Base-by-base conservation (phyloP, 2,329 filamentous ascomycete species). In the Cytospora chrysosperma region DNA sequence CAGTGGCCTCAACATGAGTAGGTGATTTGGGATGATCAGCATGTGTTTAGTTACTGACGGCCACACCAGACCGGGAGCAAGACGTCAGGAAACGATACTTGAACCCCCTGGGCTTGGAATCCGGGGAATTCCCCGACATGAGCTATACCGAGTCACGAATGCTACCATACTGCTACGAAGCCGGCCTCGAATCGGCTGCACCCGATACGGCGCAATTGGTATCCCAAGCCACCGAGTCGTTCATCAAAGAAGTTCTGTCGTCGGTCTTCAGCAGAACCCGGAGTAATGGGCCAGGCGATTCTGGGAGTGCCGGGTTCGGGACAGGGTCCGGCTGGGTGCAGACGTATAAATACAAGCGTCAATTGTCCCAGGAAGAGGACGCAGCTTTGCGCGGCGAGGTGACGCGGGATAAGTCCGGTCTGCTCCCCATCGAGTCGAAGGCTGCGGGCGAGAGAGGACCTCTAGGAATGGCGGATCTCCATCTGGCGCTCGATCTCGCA, bases 351-450 rank as follows among this genome's bases (percentile, higher is more conserved):
- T 97, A 94, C 75, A 87, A 86, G 67, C 83, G 85, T 64, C 90
- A 92, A 72, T 81, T 97, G 13, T 85, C 87, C 61, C 81, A 82
- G 54, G 93, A 97, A 74, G 93, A 97, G 72, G 84, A 89, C 51
- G 84, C 86, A 0, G 87, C 85, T 28, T 83, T 87, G 49, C 82
- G 86, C n/a, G 92, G 93, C 5, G 90, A 93, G 69, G 74, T 96
- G 1, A 80, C 84, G 21, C 84, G 91, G 68, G 91, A 93, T 64
- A 88, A 90, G 65, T 88, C 85, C 55, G 93, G 93, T 1, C 76
- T 96, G 30, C 77, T 97, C 7, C 94, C 93, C 0, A 79, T 93
- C 40, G 93, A 97, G 75, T 86, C 90, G 3, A 92, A 90, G 72
- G 88, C 89, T 59, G 88, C 90, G 19, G 85, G 85, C 61, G 86